Evolutionary conservation across 2,329 filamentous ascomycete genomes (phyloP).

Genomic region (Tympanopsis confertula): DNA sequence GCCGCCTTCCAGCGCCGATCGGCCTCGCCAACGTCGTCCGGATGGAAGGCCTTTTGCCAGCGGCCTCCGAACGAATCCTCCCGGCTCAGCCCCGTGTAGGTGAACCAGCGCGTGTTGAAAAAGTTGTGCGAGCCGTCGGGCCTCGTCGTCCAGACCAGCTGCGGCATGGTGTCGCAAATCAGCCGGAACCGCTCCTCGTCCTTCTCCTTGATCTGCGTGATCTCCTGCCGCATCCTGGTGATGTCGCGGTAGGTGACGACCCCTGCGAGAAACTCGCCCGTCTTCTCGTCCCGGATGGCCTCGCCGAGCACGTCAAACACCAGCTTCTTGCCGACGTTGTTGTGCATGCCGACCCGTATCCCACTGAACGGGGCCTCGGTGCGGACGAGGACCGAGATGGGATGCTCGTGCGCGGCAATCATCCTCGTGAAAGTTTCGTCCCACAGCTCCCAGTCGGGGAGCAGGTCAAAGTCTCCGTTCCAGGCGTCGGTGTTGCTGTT

Average conservation of each 20-base stretch:
- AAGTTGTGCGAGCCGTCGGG: slow-evolving; percentile 60
- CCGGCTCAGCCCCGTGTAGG: slow-evolving; percentile 59
- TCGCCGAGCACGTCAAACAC: slow-evolving; percentile 59
- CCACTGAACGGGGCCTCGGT: slow-evolving; percentile 48
- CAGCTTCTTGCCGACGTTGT: slow-evolving; percentile 37
- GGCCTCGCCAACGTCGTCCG: slow-evolving; percentile 53
- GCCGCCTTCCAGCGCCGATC: slow-evolving; percentile 46
- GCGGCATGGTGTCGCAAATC: slow-evolving; percentile 64
- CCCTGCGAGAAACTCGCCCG: slow-evolving; percentile 62
- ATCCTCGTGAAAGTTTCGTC: slow-evolving; percentile 52
- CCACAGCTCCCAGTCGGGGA: slow-evolving; percentile 50
- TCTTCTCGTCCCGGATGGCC: slow-evolving; percentile 51
- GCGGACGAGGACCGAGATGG: slow-evolving; percentile 51
- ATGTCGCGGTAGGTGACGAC: slow-evolving; percentile 64
- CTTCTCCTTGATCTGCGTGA: slow-evolving; percentile 56
- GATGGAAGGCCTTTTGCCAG: slow-evolving; percentile 57
- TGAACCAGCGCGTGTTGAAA: slow-evolving; percentile 68
- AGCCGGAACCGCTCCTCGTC: slow-evolving; percentile 65
- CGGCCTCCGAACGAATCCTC: slow-evolving; percentile 50
- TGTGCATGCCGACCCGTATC: slow-evolving; percentile 51
- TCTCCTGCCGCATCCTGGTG: slow-evolving; percentile 57
- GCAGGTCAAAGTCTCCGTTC: slow-evolving; percentile 39
- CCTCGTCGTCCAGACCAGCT: slow-evolving; percentile 63
- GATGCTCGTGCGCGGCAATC: slow-evolving; percentile 48
- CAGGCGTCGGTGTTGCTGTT: slow-evolving; percentile 25